Conservation (phyloP, 345 rosid species). For the Reutealis trisperma region DNA sequence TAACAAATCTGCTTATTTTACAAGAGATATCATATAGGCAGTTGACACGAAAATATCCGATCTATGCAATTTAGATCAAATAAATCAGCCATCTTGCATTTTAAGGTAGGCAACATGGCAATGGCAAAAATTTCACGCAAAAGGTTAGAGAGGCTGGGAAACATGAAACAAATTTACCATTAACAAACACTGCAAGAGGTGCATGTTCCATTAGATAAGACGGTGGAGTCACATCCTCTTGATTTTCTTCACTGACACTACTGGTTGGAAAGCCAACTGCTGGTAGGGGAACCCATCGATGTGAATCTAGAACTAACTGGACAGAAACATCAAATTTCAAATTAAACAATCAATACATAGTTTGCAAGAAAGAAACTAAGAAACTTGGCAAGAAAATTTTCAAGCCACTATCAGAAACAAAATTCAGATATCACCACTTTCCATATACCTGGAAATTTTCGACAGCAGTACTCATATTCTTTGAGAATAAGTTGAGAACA, state of each 20-base stretch:
- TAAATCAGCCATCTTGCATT: not conserved
- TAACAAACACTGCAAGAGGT: constrained; percentile 92
- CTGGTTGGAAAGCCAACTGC: constrained; percentile 78
- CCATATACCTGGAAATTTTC: constrained; percentile 81
- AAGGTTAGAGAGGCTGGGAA: constrained; percentile 3
- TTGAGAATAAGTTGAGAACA: constrained; percentile 82
- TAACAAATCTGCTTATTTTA: not conserved
- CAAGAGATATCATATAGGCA: not conserved
- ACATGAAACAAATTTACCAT: constrained; percentile 49
- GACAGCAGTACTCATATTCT: constrained; percentile 77
- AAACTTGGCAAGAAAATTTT: not conserved
- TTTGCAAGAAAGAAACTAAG: constrained; percentile 13
- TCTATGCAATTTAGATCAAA: not conserved
- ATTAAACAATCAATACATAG: constrained; percentile 24
- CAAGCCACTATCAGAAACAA: constrained; percentile 4
- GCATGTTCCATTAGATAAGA: constrained; percentile 97
- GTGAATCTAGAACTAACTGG: constrained; percentile 97
- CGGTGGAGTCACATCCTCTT: constrained; percentile 92
- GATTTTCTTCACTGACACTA: constrained; percentile 60
- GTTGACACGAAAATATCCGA: not conserved
- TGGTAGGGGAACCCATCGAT: constrained; percentile 95
- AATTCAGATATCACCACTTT: not conserved
- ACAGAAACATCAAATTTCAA: constrained; percentile 32
- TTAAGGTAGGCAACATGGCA: not conserved
- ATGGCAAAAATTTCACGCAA: not conserved